A percentile compares a stretch with the other conserved stretches of the same genome.
Conservation (phyloP, 768 basidiomycete genomes). For the Coprinopsis strossmayeri region DNA sequence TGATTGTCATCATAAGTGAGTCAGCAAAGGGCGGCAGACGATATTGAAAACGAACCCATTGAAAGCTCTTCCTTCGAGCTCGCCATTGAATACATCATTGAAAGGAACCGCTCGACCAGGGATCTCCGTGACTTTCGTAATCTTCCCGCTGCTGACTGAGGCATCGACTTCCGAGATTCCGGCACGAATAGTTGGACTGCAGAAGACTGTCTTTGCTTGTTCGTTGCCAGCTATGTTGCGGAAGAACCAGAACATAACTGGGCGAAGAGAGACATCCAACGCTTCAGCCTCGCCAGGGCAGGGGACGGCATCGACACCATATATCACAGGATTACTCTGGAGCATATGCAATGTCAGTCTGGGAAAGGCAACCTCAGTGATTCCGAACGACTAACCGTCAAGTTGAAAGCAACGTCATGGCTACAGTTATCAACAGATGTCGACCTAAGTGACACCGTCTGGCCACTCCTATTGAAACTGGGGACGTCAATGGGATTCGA, state of each 20-base stretch:
- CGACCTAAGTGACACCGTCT: conserved; percentile 29
- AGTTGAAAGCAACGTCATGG: conserved; percentile 28
- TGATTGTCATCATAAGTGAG: neutral
- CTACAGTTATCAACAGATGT: conserved; percentile 45
- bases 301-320: conserved; percentile 35
- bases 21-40: neutral
- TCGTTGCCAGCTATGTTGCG: conserved; percentile 19
- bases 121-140: neutral
- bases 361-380: too few relatives aligned
- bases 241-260: conserved; percentile 62
- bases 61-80: conserved; percentile 40
- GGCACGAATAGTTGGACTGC: conserved; percentile 39
- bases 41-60: conserved; percentile 47
- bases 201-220: conserved; percentile 50
- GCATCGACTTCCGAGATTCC: neutral
- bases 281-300: conserved; percentile 26
- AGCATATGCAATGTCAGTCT: too few relatives aligned
- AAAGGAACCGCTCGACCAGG: neutral
- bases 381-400: conserved; percentile 26
- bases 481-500: conserved; percentile 26
- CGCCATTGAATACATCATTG: conserved; percentile 32
- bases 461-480: conserved; percentile 12
- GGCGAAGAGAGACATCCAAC: conserved; percentile 30
- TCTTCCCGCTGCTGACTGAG: neutral
- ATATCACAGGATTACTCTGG: conserved; percentile 38